phyloP scores from a whole-genome alignment of 768 basidiomycete genomes.

The Lactarius sp. region DNA sequence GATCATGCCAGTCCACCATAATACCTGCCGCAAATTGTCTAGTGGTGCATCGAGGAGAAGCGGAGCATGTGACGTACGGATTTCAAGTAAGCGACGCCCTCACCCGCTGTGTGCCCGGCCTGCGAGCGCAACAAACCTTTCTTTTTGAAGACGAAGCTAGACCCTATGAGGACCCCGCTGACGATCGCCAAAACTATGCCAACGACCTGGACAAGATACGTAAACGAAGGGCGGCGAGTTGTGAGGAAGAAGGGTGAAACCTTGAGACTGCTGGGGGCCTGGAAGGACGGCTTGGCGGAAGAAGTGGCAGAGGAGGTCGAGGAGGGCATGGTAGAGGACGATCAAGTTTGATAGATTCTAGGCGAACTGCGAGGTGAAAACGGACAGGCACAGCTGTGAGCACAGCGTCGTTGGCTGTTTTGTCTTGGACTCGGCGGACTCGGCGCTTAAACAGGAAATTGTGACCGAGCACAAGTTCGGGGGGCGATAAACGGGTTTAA shows the following conservation, averaged over 20 bases:
- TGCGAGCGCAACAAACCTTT: conserved; percentile 80
- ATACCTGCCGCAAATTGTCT: conserved; percentile 39
- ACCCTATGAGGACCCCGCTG: conserved; percentile 87
- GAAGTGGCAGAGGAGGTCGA: conserved; percentile 16
- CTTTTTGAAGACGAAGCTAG: conserved; percentile 97
- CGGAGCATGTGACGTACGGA: conserved; percentile 50
- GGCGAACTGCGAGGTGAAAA: too few relatives aligned
- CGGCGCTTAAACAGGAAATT: neutral
- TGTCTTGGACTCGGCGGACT: neutral
- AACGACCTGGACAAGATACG: conserved; percentile 45
- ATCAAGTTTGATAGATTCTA: neutral
- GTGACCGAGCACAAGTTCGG: neutral
- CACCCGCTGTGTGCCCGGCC: conserved; percentile 72
- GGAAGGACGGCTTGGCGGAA: conserved; percentile 13
- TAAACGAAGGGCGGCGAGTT: neutral
- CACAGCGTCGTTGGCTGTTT: neutral
- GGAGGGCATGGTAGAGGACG: conserved; percentile 10
- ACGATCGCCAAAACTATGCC: conserved; percentile 70
- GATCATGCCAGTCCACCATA: conserved; percentile 96
- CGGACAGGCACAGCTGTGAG: neutral
- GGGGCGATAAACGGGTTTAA: neutral
- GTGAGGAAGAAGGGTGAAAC: neutral
- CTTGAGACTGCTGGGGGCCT: conserved; percentile 22
- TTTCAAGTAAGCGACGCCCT: conserved; percentile 93
- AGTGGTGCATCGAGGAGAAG: neutral